These are phyloP conservation scores for Penicillium canariense DNA, from an alignment of 495 filamentous ascomycete species.

Conservation along the genomic window DNA sequence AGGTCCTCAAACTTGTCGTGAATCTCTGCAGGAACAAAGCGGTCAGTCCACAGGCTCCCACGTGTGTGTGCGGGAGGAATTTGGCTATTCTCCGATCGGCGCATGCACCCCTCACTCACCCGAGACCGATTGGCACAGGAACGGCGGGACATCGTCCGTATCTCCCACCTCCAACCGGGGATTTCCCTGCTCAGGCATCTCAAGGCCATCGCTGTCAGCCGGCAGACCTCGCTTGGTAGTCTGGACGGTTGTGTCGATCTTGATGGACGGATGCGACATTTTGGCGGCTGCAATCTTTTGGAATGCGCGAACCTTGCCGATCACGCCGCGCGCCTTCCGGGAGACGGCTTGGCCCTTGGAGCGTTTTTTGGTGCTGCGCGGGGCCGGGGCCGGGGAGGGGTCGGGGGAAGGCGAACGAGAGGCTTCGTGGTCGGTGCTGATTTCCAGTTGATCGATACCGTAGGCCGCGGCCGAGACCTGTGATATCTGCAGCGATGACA, in stretches of 20 bases:
- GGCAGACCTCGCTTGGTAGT: conserved; percentile 42
- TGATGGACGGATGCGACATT: conserved; percentile 48
- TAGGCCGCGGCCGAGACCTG: conserved; percentile 27
- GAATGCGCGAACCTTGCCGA: conserved; percentile 48
- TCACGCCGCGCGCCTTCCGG: conserved; percentile 46
- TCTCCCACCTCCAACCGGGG: conserved; percentile 34
- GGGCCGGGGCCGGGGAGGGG: conserved; percentile 25
- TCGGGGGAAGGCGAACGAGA: conserved; percentile 38
- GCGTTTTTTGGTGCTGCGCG: conserved; percentile 32
- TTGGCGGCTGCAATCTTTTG: conserved; percentile 45
- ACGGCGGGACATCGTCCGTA: conserved; percentile 41
- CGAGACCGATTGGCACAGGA: conserved; percentile 40
- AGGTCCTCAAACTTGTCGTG: conserved; percentile 49
- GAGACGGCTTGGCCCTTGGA: conserved; percentile 37
- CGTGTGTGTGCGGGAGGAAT: conserved; percentile 5
- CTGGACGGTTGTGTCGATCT: conserved; percentile 46
- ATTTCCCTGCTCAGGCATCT: conserved; percentile 35
- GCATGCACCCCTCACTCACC: conserved; percentile 37
- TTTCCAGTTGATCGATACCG: conserved; percentile 25
- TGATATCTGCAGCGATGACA: conserved; percentile 46
- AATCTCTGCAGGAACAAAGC: conserved; percentile 34
- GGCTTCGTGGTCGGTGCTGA: conserved; percentile 34
- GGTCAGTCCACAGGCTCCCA: conserved; percentile 24
- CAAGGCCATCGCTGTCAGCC: conserved; percentile 35
- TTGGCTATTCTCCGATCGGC: conserved; percentile 19